Evolutionary conservation across 306 rosid genomes (phyloP).

Genomic region (Malus fusca): DNA sequence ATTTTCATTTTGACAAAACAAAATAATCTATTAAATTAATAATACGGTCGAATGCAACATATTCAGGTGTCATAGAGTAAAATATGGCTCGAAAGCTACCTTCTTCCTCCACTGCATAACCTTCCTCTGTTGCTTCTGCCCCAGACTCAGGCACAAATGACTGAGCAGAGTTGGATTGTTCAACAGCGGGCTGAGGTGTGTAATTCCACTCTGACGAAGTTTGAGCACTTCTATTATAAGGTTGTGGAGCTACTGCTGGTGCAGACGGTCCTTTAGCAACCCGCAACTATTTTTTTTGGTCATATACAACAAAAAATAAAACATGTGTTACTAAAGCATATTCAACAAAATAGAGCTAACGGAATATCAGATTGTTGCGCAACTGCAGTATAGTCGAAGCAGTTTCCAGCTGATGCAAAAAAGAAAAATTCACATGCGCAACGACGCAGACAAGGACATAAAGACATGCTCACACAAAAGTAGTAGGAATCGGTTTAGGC

Average conservation of each 20-base stretch:
- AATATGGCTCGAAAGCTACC: slow-evolving; percentile 42
- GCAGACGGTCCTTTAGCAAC: slow-evolving; percentile 55
- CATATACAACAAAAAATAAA: slow-evolving; percentile 4
- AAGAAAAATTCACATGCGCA: not conserved
- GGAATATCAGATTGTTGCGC: not conserved
- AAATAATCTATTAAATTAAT: not conserved
- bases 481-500: not conserved
- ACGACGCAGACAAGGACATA: not conserved
- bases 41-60: not conserved
- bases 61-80: not conserved
- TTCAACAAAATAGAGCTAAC: not conserved
- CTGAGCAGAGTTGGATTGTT: slow-evolving; percentile 44
- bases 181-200: slow-evolving; percentile 55
- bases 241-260: slow-evolving; percentile 33
- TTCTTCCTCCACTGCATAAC: slow-evolving; percentile 63
- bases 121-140: slow-evolving; percentile 58
- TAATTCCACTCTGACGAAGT: slow-evolving; percentile 56
- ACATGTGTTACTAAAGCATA: not conserved
- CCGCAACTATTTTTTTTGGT: slow-evolving; percentile 50
- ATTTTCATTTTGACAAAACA: not conserved
- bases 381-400: not conserved
- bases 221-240: slow-evolving; percentile 38
- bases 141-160: slow-evolving; percentile 39
- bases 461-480: not conserved
- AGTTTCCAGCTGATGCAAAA: not conserved